These are phyloP conservation scores for Sclerotinia nivalis DNA, from an alignment of 2,329 filamentous ascomycete species.

Conservation along the genomic window DNA sequence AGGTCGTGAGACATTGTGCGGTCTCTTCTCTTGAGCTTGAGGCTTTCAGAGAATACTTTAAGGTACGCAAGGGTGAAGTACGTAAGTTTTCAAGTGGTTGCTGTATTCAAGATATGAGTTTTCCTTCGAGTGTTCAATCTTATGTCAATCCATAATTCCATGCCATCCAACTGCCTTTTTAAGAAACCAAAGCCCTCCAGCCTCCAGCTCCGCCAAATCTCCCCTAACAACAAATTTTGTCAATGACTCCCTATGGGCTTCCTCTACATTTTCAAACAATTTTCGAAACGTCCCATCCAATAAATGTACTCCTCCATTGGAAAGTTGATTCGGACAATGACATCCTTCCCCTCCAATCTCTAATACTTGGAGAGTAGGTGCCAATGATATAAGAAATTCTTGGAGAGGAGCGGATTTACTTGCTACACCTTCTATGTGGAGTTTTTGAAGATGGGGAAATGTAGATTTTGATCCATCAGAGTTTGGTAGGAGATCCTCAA, in stretches of 20 bases:
- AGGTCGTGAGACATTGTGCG: conserved; percentile 69
- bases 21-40: background rate
- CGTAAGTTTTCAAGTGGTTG: background rate
- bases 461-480: background rate
- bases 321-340: conserved; percentile 44
- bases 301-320: conserved; percentile 49
- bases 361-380: conserved; percentile 44
- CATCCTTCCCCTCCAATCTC: conserved; percentile 50
- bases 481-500: background rate
- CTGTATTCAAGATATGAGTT: background rate
- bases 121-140: background rate
- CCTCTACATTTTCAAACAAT: conserved; percentile 47
- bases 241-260: conserved; percentile 42
- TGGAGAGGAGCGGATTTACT: background rate
- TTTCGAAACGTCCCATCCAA: conserved; percentile 48
- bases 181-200: conserved; percentile 29
- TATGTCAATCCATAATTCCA: conserved; percentile 2
- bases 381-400: background rate
- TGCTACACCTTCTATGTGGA: conserved; percentile 13
- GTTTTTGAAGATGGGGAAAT: background rate
- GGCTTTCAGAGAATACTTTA: background rate
- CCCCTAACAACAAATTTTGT: conserved; percentile 50
- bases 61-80: background rate
- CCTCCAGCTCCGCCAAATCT: conserved; percentile 37
- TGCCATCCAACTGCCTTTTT: conserved; percentile 12